Percentiles rank a stretch among this genome's conserved stretches.
Conservation (phyloP, 2,329 filamentous ascomycete species). For the Aspergillus hiratsukae region DNA sequence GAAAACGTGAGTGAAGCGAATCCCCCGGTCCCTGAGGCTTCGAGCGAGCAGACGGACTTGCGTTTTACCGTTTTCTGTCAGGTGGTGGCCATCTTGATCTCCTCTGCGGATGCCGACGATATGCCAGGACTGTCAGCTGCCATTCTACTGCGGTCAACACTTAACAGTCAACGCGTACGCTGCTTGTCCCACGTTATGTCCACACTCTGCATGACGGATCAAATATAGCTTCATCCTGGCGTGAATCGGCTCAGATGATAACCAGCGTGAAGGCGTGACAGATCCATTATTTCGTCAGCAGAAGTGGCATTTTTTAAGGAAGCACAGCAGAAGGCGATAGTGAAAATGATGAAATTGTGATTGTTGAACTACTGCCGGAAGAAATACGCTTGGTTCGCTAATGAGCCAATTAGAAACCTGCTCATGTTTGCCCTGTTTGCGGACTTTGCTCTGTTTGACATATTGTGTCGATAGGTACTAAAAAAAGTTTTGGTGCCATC, state of each 20-base stretch:
- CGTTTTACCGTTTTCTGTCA: conserved; percentile 76
- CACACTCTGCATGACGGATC: conserved; percentile 81
- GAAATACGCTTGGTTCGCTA: conserved; percentile 16
- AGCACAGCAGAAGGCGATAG: neutral
- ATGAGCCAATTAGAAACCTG: conserved; percentile 10
- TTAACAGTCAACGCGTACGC: conserved; percentile 13
- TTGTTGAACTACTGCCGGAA: neutral
- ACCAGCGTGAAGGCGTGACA: neutral
- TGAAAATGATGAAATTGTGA: neutral
- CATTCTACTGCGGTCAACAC: neutral
- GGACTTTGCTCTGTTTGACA: conserved; percentile 9
- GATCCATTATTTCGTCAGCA: neutral
- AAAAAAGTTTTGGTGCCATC: conserved; percentile 11
- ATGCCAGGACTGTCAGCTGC: neutral
- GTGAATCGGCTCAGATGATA: neutral
- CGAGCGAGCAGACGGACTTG: conserved; percentile 69
- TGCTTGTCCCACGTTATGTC: conserved; percentile 71
- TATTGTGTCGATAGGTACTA: neutral
- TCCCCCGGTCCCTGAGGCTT: conserved; percentile 60
- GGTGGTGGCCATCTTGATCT: conserved; percentile 69
- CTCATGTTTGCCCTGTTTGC: conserved; percentile 14
- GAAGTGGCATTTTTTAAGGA: neutral
- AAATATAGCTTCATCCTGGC: conserved; percentile 62
- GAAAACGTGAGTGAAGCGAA: conserved; percentile 66
- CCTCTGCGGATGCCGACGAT: conserved; percentile 51